These are phyloP conservation scores for Naganishia antarctica DNA, from an alignment of 768 basidiomycete genomes.

Conservation along the genomic window DNA sequence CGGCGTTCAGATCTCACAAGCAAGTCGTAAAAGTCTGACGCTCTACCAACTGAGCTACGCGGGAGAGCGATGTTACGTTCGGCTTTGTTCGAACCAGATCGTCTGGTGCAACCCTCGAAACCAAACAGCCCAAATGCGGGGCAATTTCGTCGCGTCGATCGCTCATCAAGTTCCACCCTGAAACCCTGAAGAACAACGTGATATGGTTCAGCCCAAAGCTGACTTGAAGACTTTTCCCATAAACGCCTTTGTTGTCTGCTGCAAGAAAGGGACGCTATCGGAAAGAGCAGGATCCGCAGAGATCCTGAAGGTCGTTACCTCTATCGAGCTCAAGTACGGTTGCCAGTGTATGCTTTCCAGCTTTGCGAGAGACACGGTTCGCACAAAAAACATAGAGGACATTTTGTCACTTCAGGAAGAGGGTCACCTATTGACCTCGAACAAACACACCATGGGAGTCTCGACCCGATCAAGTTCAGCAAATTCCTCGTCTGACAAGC, in stretches of 20 bases:
- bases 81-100: not conserved
- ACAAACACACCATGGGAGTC: not conserved
- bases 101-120: too few relatives aligned
- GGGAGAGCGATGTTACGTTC: not conserved
- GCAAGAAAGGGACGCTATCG: too few relatives aligned
- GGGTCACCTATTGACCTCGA: not conserved
- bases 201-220: too few relatives aligned
- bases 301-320: not conserved
- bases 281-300: not conserved
- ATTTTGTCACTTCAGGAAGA: conserved; percentile 7
- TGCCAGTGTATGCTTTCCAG: conserved; percentile 18
- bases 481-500: not conserved
- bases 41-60: conserved; percentile 24
- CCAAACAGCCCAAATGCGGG: not conserved
- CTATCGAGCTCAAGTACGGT: not conserved
- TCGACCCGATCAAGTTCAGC: not conserved
- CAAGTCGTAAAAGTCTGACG: conserved; percentile 22
- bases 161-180: too few relatives aligned
- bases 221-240: too few relatives aligned
- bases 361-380: conserved; percentile 1
- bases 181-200: too few relatives aligned
- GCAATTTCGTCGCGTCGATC: not conserved
- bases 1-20: conserved; percentile 19
- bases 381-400: conserved; percentile 17
- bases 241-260: not conserved